phyloP scores from a whole-genome alignment of 176 grass and related monocot genomes.

The Hsuehochloa calcarea region DNA sequence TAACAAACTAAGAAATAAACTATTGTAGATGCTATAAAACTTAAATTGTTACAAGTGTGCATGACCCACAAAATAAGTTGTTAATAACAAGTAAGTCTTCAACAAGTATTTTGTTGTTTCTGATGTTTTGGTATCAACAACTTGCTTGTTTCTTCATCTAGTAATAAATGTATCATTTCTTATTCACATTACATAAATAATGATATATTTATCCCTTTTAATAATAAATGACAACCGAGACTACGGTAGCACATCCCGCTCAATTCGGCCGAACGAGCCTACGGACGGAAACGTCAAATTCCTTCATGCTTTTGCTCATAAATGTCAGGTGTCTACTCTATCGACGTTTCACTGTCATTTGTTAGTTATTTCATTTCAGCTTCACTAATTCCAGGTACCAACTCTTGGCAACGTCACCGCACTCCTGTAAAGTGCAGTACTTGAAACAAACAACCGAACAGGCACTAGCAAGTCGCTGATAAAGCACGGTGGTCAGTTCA shows the following conservation, averaged over 20 bases:
- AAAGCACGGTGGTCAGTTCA: neutral
- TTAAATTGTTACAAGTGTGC: no score
- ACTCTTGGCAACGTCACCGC: conserved; percentile 29
- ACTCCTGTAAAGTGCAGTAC: neutral
- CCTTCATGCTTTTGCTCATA: conserved; percentile 10
- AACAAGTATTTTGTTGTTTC: no score
- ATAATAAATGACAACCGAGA: no score
- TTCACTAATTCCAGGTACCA: conserved; percentile 20
- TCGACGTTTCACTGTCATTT: neutral
- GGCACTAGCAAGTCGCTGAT: conserved; percentile 21
- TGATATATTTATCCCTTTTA: no score
- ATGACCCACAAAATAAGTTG: no score
- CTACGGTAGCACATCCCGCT: conserved; percentile 24
- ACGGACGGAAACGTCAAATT: conserved; percentile 27
- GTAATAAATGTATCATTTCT: no score
- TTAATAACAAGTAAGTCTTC: no score
- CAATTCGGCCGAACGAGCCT: conserved; percentile 10
- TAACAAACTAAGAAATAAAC: no score
- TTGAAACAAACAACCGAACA: neutral
- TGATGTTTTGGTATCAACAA: no score
- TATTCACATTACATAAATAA: no score
- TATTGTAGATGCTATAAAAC: no score
- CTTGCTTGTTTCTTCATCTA: no score
- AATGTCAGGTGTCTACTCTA: neutral
- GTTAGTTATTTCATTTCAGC: neutral